Evolutionary conservation across 2,329 filamentous ascomycete species (phyloP), one percentile per base, ranked within the genome.

Genomic region (Emergomyces africanus): DNA sequence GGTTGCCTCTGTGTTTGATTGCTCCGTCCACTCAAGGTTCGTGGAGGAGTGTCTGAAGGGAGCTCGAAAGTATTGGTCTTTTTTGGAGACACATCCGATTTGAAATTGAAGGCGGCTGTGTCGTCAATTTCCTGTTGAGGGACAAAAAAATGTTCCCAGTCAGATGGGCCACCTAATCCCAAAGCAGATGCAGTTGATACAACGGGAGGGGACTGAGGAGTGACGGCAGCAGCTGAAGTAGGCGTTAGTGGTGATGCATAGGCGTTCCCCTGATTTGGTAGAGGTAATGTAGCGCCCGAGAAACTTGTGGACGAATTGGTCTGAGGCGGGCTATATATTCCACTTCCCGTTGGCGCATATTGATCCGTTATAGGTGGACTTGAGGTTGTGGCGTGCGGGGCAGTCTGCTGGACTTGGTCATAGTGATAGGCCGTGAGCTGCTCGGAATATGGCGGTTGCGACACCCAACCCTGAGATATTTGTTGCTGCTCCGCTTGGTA

Each of bases 61-160:
- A 61, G 50, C 30, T 61, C 61, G 57, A 60, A 58, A 25, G 51
- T 58, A 18, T 64, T 60, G 12, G 63, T 60, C 39, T 58, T 42
- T 25, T 57, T 46, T 1, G 54, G 37, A 46, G 50, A 51, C 10
- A 57, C 57, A 5, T 57, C 28, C 1, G 28, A 23, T 18, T 63
- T 62, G 44, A 61, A 61, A 20, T 41, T 46, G 30, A 63, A 64
- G 15, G 33, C 33, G 25, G 28, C 57, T 5, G 61, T 65, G 51
- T 76, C 74, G 57, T 77, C 73, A 48, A 75, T 64, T 25, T 72
- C 68, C 30, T 69, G 72, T 8, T 68, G 66, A 8, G 65, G 65
- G n/a, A 68, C 65, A 5, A 67, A 66, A 59, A 76, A 70, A 63
- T 77, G 72, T 61, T 78, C 76, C 77, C 76, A 78, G 60, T 78